A percentile compares a stretch with the other conserved stretches of the same genome.
Evolutionary conservation across 805 yeast species (phyloP).

Genomic region (Metschnikowia hibisci): DNA sequence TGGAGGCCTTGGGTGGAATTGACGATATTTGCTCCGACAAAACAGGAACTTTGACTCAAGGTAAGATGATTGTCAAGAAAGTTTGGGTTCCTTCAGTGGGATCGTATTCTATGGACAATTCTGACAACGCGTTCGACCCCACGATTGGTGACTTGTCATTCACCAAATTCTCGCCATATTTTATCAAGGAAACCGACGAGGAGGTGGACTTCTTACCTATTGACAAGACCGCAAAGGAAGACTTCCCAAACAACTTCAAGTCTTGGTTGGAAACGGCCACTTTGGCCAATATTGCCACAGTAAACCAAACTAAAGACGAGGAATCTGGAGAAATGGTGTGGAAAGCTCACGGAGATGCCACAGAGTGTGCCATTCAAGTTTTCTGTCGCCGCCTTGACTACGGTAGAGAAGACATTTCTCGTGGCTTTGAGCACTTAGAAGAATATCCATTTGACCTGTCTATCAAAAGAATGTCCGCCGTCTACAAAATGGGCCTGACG

Average conservation of each 20-base stretch:
- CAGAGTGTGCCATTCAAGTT: slow-evolving; percentile 20
- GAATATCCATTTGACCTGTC: slow-evolving; percentile 20
- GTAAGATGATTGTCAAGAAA: slow-evolving; percentile 69
- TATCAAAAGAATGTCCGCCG: slow-evolving; percentile 19
- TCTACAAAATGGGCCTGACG: slow-evolving; percentile 13
- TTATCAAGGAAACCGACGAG: slow-evolving; percentile 34
- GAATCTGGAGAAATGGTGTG: slow-evolving; percentile 34
- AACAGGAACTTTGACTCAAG: slow-evolving; percentile 79
- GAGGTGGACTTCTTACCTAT: slow-evolving; percentile 28
- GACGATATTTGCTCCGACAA: slow-evolving; percentile 80
- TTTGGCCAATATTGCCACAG: slow-evolving; percentile 74
- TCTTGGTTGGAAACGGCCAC: slow-evolving; percentile 66
- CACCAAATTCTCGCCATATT: slow-evolving; percentile 33
- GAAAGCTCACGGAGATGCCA: slow-evolving; percentile 22
- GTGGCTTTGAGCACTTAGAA: slow-evolving; percentile 12
- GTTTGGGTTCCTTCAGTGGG: slow-evolving; percentile 69
- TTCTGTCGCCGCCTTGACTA: slow-evolving; percentile 19
- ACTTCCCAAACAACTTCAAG: slow-evolving; percentile 28
- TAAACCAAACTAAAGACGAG: slow-evolving; percentile 43
- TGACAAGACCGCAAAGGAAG: slow-evolving; percentile 17
- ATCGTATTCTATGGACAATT: slow-evolving; percentile 48
- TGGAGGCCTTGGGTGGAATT: slow-evolving; percentile 76
- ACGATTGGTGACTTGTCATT: slow-evolving; percentile 47
- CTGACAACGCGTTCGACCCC: slow-evolving; percentile 64
- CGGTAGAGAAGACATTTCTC: slow-evolving; percentile 25